phyloP scores from a whole-genome alignment of 2,329 filamentous ascomycete species.

The Botrytis sinoallii region DNA sequence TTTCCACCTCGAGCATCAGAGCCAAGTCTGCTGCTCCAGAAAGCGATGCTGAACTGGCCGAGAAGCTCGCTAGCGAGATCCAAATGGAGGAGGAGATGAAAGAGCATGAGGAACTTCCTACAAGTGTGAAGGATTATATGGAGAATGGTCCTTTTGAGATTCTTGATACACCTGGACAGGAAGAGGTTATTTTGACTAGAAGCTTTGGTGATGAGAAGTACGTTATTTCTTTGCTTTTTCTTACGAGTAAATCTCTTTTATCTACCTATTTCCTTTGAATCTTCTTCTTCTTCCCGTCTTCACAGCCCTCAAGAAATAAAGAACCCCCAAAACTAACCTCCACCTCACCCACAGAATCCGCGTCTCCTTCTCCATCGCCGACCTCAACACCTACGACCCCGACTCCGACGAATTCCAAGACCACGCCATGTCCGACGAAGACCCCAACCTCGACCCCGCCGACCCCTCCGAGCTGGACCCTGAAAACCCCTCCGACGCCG shows the following conservation, averaged over 20 bases:
- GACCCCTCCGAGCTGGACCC: constrained; percentile 54
- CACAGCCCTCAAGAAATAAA: constrained; percentile 27
- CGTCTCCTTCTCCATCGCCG: constrained; percentile 79
- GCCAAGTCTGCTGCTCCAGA: constrained; percentile 39
- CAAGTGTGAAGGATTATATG: constrained; percentile 82
- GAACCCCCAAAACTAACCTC: background rate
- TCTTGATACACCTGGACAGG: constrained; percentile 75
- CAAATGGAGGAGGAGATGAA: constrained; percentile 78
- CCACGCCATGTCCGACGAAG: constrained; percentile 52
- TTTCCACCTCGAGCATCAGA: constrained; percentile 44
- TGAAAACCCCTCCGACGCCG: constrained; percentile 54
- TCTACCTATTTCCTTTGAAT: background rate
- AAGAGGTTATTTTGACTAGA: constrained; percentile 82
- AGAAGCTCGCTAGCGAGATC: constrained; percentile 83
- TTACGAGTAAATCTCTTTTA: background rate
- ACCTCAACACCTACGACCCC: constrained; percentile 66
- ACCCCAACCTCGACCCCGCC: constrained; percentile 40
- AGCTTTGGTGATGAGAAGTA: constrained; percentile 86
- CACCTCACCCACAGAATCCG: constrained; percentile 56
- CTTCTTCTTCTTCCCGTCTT: constrained; percentile 34
- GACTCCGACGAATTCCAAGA: constrained; percentile 55
- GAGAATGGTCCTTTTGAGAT: constrained; percentile 82
- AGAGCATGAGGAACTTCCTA: constrained; percentile 66
- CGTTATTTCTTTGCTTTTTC: constrained; percentile 35
- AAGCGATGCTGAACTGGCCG: constrained; percentile 75